A percentile compares a stretch with the other conserved stretches of the same genome.
phyloP scores from a whole-genome alignment of 345 rosid genomes.

The Physaria fendleri region DNA sequence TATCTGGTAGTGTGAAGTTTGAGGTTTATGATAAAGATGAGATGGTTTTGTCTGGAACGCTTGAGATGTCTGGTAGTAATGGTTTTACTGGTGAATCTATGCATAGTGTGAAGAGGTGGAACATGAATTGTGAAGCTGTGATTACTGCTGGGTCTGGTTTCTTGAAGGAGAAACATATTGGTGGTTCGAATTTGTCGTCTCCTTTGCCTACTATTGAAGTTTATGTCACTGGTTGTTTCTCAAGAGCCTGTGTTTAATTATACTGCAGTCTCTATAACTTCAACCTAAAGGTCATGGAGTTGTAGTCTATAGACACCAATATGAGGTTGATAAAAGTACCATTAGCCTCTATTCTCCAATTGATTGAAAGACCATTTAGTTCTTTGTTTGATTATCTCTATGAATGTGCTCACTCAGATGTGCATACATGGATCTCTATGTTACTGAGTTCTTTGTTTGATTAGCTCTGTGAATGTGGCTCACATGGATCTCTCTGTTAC shows the following conservation, averaged over 20 bases:
- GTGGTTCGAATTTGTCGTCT: constrained; percentile 40
- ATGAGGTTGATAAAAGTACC: not conserved
- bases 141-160: constrained; percentile 48
- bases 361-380: not conserved
- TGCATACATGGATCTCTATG: not conserved
- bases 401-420: not conserved
- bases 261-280: not conserved
- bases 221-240: constrained; percentile 69
- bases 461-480: no score
- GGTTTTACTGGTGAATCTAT: constrained; percentile 56
- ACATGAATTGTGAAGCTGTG: constrained; percentile 65
- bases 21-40: constrained; percentile 63
- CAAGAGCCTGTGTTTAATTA: constrained; percentile 7
- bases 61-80: constrained; percentile 54
- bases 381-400: not conserved
- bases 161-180: constrained; percentile 52
- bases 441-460: constrained; percentile 3
- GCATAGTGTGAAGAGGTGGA: constrained; percentile 52
- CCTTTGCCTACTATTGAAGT: constrained; percentile 66
- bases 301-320: not conserved
- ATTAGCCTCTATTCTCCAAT: not conserved
- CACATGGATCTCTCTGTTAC: no score
- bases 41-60: constrained; percentile 60
- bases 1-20: constrained; percentile 76
- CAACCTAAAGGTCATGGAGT: not conserved